Evolutionary conservation across 345 rosid genomes (phyloP).

Genomic region (Aquilaria sinensis): DNA sequence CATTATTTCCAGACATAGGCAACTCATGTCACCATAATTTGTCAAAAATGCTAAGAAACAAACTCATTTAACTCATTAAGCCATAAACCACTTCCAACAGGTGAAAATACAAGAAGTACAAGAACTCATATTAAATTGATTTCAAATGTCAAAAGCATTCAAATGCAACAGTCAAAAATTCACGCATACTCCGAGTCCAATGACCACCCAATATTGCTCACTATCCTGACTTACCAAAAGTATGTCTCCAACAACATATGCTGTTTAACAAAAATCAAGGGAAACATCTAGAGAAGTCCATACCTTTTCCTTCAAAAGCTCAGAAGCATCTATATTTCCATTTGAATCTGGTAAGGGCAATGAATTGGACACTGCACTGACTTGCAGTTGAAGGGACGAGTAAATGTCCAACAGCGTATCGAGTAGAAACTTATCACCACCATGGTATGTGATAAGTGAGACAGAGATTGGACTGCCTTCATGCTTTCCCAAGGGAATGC

Average conservation of each 20-base stretch:
- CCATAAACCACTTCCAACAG: too few species aligned
- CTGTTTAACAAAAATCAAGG: too few species aligned
- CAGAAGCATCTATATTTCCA: constrained; percentile 63
- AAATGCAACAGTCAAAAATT: background rate
- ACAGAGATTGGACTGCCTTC: constrained; percentile 64
- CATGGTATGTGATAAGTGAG: constrained; percentile 70
- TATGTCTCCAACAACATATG: background rate
- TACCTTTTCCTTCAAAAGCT: constrained; percentile 88
- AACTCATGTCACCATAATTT: too few species aligned
- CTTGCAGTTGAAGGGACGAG: constrained; percentile 76
- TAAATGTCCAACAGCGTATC: constrained; percentile 77
- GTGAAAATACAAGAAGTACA: too few species aligned
- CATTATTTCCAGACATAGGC: too few species aligned
- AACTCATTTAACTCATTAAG: too few species aligned
- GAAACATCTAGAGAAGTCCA: background rate
- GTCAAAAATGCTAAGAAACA: too few species aligned
- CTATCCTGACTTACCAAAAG: background rate
- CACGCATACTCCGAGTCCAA: background rate
- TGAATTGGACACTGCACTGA: constrained; percentile 45
- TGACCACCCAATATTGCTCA: background rate
- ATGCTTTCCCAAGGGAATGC: constrained; percentile 73
- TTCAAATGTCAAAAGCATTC: too few species aligned
- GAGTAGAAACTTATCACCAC: constrained; percentile 89
- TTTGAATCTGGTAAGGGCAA: constrained; percentile 40
- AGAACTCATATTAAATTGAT: too few species aligned